Conservation (phyloP, 2,329 filamentous ascomycete species). For the Phaeosphaeriaceae sp. region DNA sequence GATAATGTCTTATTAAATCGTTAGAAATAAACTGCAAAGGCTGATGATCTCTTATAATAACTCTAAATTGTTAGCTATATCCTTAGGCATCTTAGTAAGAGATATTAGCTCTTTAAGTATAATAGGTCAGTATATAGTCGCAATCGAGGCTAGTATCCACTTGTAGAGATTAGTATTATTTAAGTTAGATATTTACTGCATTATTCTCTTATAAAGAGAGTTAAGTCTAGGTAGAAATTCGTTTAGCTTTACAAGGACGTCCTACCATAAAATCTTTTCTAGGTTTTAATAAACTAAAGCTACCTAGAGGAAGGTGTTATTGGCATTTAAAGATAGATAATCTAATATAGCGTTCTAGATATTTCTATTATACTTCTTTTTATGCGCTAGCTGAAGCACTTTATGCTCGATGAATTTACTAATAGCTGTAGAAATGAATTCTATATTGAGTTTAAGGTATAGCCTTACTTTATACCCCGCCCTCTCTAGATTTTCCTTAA, state of each 20-base stretch:
- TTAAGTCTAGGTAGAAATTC: constrained; percentile 43
- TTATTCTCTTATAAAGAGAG: constrained; percentile 50
- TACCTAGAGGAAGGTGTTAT: too few relatives aligned
- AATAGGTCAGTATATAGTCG: constrained; percentile 22
- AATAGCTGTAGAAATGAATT: constrained; percentile 45
- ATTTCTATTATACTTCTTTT: constrained; percentile 45
- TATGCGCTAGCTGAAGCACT: constrained; percentile 35
- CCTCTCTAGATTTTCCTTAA: constrained; percentile 35
- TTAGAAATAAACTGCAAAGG: constrained; percentile 52
- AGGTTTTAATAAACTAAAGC: constrained; percentile 6
- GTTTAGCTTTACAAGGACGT: constrained; percentile 2
- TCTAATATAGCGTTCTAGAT: too few relatives aligned
- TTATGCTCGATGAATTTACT: constrained; percentile 47
- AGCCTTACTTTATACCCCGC: too few relatives aligned
- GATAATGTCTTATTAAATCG: constrained; percentile 26
- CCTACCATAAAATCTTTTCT: constrained; percentile 37
- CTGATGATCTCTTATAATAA: constrained; percentile 4
- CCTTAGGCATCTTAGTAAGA: constrained; percentile 8
- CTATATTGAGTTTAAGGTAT: constrained; percentile 35
- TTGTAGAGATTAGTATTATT: constrained; percentile 29
- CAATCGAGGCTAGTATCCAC: constrained; percentile 43
- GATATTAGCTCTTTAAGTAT: not conserved
- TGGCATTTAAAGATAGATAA: too few relatives aligned
- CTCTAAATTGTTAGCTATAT: not conserved
- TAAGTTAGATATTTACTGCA: constrained; percentile 35